Percentiles rank a stretch among this genome's conserved stretches.
These are phyloP conservation scores for Talaromyces rugulosus DNA, from an alignment of 2,329 filamentous ascomycete species.

Conservation along the genomic window DNA sequence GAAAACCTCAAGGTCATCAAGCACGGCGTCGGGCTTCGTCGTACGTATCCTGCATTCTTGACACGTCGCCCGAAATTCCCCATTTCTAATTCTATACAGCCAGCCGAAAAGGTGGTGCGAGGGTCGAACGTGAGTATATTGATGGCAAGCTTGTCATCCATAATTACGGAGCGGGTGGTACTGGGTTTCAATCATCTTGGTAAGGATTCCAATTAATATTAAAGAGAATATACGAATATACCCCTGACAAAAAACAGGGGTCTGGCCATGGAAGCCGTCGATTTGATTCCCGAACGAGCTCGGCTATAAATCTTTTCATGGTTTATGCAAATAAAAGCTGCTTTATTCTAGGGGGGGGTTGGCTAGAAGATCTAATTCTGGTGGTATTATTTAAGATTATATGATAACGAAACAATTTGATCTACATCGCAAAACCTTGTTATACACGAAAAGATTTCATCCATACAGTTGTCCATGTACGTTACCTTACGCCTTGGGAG, in stretches of 20 bases:
- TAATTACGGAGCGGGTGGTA: slow-evolving; percentile 12
- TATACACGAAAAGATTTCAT: no score
- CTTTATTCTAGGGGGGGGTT: neutral
- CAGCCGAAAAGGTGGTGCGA: slow-evolving; percentile 11
- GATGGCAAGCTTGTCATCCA: slow-evolving; percentile 12
- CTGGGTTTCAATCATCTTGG: slow-evolving; percentile 12
- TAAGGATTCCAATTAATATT: slow-evolving; percentile 4
- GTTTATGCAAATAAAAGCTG: neutral
- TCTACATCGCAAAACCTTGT: no score
- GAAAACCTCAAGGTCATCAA: slow-evolving; percentile 10
- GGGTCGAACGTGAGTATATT: slow-evolving; percentile 10
- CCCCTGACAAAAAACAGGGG: slow-evolving; percentile 4
- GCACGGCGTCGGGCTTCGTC: slow-evolving; percentile 8
- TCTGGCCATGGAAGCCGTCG: slow-evolving; percentile 7
- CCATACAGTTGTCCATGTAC: no score
- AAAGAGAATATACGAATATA: neutral
- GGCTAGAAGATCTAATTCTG: no score
- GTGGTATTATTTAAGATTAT: no score
- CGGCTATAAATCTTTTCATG: slow-evolving; percentile 3
- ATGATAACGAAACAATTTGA: no score
- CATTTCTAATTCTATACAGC: slow-evolving; percentile 6
- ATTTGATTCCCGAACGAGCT: slow-evolving; percentile 8
- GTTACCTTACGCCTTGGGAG: no score
- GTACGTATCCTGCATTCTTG: slow-evolving; percentile 5
- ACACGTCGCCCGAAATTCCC: neutral